These are phyloP conservation scores for Gymnopilus dilepis DNA, from an alignment of 768 basidiomycete species.

Conservation along the genomic window DNA sequence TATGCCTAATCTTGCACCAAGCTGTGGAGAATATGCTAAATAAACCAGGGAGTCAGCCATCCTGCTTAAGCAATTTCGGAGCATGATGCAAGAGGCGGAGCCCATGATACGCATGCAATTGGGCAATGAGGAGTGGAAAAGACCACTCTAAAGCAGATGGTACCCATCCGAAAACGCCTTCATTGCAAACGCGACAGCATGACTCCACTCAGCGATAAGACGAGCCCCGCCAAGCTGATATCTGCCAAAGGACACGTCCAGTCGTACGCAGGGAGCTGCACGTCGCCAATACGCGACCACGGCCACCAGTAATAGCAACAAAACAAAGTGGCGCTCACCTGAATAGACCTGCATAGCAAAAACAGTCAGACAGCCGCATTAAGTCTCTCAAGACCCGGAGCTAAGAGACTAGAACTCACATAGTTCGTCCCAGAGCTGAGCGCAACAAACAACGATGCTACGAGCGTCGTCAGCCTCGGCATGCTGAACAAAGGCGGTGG, in stretches of 20 bases:
- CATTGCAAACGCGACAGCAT: neutral
- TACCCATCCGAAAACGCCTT: neutral
- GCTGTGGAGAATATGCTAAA: constrained; percentile 84
- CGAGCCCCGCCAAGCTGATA: neutral
- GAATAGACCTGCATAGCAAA: constrained; percentile 42
- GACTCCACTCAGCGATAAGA: neutral
- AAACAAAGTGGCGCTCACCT: constrained; percentile 34
- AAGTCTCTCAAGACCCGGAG: neutral
- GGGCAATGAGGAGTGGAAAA: neutral
- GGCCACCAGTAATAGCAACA: neutral
- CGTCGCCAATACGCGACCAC: neutral
- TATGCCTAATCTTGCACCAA: constrained; percentile 75
- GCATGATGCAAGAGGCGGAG: neutral
- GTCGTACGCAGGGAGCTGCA: no score
- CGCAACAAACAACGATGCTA: constrained; percentile 63
- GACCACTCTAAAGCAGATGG: neutral
- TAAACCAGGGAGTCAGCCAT: constrained; percentile 3
- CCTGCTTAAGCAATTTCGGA: neutral
- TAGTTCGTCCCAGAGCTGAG: constrained; percentile 77
- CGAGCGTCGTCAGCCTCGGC: constrained; percentile 52
- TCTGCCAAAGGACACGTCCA: neutral
- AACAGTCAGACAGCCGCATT: constrained; percentile 12
- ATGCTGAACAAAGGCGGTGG: constrained; percentile 40
- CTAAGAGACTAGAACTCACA: constrained; percentile 46
- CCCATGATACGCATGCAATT: no score